A percentile compares a stretch with the other conserved stretches of the same genome.
phyloP scores from a whole-genome alignment of 306 rosid species.

The Parietaria judaica region DNA sequence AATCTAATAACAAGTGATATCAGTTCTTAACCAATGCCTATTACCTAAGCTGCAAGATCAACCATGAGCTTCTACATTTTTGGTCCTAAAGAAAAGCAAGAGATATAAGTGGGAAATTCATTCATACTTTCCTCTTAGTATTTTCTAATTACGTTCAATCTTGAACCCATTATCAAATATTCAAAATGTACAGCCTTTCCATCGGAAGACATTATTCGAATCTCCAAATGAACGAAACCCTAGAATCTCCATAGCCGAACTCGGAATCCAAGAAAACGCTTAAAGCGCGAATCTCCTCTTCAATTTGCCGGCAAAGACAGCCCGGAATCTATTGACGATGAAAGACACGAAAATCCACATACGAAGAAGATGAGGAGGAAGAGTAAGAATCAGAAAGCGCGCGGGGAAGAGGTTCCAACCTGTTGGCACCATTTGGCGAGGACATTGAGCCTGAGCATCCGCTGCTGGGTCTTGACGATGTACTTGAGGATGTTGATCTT shows the following conservation, averaged over 20 bases:
- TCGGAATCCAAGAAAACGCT: not conserved
- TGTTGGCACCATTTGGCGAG: constrained; percentile 96
- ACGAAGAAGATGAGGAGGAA: not conserved
- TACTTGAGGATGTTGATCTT: constrained; percentile 74
- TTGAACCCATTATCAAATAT: no score
- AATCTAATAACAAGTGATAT: not conserved
- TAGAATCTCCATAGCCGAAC: constrained; percentile 6
- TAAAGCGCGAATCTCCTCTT: not conserved
- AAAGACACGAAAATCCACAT: no score
- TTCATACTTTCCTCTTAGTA: not conserved
- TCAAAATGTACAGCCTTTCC: not conserved
- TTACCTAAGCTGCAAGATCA: not conserved
- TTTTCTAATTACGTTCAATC: no score
- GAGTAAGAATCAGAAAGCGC: not conserved
- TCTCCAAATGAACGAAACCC: not conserved
- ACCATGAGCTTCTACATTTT: not conserved
- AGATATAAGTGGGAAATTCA: not conserved
- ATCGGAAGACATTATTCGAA: not conserved
- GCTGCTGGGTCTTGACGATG: constrained; percentile 84
- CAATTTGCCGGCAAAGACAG: not conserved
- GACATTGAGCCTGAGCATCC: constrained; percentile 93
- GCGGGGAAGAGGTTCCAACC: constrained; percentile 22
- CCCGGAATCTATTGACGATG: not conserved
- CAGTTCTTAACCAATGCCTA: not conserved
- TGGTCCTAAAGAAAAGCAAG: not conserved